These are phyloP conservation scores for Fraxinus velutina DNA, from an alignment of 305 asterid genomes.

Conservation along the genomic window DNA sequence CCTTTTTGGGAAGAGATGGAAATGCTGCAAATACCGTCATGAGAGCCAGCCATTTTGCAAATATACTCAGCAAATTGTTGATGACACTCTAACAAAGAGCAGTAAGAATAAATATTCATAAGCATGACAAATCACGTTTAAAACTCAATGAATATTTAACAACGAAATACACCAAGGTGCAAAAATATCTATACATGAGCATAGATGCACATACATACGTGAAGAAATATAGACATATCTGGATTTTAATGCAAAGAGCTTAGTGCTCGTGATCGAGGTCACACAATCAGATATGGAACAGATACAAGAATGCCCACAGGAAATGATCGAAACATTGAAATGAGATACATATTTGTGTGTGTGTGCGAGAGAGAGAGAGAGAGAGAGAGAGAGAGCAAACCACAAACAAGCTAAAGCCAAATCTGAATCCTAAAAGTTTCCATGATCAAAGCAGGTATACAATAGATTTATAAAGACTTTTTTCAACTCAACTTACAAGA, in stretches of 20 bases:
- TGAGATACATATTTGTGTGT: not conserved
- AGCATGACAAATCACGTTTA: not conserved
- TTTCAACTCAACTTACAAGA: slow-evolving; percentile 60
- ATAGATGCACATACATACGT: not conserved
- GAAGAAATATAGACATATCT: not conserved
- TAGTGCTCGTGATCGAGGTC: not conserved
- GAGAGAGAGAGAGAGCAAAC: not conserved
- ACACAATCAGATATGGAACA: not conserved
- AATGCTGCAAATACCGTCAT: not conserved
- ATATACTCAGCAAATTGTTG: not conserved
- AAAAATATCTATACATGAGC: not conserved
- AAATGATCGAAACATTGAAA: not conserved
- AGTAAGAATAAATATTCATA: slow-evolving; percentile 2
- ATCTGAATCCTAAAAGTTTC: not conserved
- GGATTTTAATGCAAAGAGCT: not conserved
- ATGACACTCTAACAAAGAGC: not conserved
- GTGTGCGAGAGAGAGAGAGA: not conserved
- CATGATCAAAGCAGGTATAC: not conserved
- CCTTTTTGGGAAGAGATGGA: not conserved
- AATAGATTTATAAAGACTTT: not conserved
- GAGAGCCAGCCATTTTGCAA: not conserved
- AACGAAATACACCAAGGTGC: not conserved
- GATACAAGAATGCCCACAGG: not conserved
- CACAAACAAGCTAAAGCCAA: not conserved
- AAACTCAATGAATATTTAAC: not conserved